phyloP scores from a whole-genome alignment of 805 yeast species.

The Ogataea pignaliae region DNA sequence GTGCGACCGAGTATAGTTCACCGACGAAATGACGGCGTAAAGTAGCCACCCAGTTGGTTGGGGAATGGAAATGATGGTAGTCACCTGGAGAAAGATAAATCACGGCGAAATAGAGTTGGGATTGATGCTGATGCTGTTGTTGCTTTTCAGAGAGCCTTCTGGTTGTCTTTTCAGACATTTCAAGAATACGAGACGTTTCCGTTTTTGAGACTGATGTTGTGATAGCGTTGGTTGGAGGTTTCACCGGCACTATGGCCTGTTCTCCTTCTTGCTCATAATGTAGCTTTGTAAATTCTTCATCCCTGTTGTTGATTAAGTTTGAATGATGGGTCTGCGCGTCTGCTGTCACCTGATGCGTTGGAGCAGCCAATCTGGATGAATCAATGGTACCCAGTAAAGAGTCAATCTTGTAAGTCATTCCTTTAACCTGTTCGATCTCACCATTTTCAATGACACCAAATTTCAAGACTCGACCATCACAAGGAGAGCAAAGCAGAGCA shows the following conservation, averaged over 20 bases:
- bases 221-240: background rate
- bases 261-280: slow-evolving; percentile 65
- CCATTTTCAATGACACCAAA: slow-evolving; percentile 73
- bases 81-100: slow-evolving; percentile 98
- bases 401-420: slow-evolving; percentile 86
- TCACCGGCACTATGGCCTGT: slow-evolving; percentile 37
- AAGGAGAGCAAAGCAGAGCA: slow-evolving; percentile 74
- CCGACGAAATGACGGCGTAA: slow-evolving; percentile 94
- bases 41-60: slow-evolving; percentile 93
- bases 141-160: slow-evolving; percentile 14
- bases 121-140: slow-evolving; percentile 3
- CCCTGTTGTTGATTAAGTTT: slow-evolving; percentile 7
- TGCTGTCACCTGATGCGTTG: slow-evolving; percentile 45
- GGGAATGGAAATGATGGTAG: slow-evolving; percentile 95
- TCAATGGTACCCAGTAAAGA: slow-evolving; percentile 69
- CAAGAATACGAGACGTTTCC: slow-evolving; percentile 23
- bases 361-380: slow-evolving; percentile 48
- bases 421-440: slow-evolving; percentile 94
- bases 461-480: slow-evolving; percentile 88
- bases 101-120: slow-evolving; percentile 70
- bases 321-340: slow-evolving; percentile 21
- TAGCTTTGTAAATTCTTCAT: slow-evolving; percentile 14
- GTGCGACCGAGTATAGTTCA: slow-evolving; percentile 92
- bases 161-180: slow-evolving; percentile 7
- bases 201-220: slow-evolving; percentile 10